Percentiles rank a stretch among this genome's conserved stretches.
Conservation (phyloP, 1,284 basidiomycete genomes). For the Austroboletus rostrupii region DNA sequence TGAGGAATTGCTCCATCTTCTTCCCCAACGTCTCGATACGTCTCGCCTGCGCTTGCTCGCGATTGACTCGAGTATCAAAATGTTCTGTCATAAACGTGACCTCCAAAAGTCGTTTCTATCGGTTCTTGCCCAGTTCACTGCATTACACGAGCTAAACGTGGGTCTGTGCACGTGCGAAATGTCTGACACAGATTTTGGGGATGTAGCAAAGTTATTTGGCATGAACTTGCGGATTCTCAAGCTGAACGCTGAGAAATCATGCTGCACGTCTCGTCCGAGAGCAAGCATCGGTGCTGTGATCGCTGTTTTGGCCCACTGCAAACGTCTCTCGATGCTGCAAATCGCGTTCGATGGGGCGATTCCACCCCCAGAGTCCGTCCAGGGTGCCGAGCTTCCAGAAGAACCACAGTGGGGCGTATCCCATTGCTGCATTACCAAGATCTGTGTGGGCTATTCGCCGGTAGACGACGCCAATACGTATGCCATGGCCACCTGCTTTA, state of each 20-base stretch:
- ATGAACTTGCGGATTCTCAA: constrained; percentile 6
- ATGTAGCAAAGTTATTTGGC: constrained; percentile 10
- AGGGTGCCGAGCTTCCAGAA: no score
- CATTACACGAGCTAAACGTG: constrained; percentile 13
- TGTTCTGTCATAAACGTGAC: no score
- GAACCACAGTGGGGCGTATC: constrained; percentile 10
- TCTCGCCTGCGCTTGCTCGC: neutral
- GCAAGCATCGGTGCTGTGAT: constrained; percentile 14
- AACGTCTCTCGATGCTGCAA: constrained; percentile 15
- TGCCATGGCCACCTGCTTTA: constrained; percentile 6
- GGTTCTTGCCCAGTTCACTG: constrained; percentile 8
- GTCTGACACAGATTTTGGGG: constrained; percentile 5
- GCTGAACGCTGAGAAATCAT: no score
- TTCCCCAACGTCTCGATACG: constrained; percentile 10
- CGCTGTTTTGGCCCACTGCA: constrained; percentile 9
- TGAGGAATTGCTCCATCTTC: constrained; percentile 4
- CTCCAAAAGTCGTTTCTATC: neutral
- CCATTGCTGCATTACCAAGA: constrained; percentile 6
- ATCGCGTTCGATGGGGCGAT: constrained; percentile 16
- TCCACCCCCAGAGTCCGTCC: neutral
- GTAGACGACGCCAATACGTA: constrained; percentile 1
- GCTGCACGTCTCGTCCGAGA: no score
- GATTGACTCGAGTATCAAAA: no score
- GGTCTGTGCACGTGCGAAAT: constrained; percentile 8
- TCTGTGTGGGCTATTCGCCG: constrained; percentile 14